A percentile compares a stretch with the other conserved stretches of the same genome.
These are phyloP conservation scores for Fusarium sp. DNA, from an alignment of 2,329 filamentous ascomycete species.

Conservation along the genomic window DNA sequence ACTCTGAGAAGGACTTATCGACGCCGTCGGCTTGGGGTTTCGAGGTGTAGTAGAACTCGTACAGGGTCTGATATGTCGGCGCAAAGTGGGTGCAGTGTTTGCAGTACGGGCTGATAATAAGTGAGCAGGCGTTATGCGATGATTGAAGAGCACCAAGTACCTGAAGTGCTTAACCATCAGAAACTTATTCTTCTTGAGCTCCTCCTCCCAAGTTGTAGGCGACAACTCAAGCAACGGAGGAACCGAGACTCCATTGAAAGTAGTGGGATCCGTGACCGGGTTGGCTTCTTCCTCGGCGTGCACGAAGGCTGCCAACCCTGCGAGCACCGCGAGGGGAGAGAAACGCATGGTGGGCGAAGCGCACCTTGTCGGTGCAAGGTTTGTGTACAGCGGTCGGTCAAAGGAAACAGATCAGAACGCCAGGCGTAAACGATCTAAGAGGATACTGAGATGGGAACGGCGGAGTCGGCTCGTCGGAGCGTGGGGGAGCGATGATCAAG, in stretches of 20 bases:
- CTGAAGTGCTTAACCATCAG: conserved; percentile 75
- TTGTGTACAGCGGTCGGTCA: background rate
- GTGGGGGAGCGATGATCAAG: conserved; percentile 10
- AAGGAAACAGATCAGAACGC: background rate
- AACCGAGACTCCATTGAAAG: conserved; percentile 75
- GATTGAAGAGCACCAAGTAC: conserved; percentile 53
- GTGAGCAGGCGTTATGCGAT: conserved; percentile 29
- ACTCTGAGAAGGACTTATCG: conserved; percentile 76
- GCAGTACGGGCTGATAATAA: conserved; percentile 64
- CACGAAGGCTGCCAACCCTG: conserved; percentile 53
- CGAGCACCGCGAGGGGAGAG: conserved; percentile 58
- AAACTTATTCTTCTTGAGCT: conserved; percentile 65
- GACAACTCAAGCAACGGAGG: conserved; percentile 73
- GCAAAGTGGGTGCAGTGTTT: conserved; percentile 83
- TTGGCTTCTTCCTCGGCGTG: conserved; percentile 49
- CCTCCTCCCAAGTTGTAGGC: conserved; percentile 66
- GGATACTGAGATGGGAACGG: background rate
- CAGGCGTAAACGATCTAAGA: background rate
- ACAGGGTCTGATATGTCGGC: conserved; percentile 89
- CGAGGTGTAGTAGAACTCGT: conserved; percentile 95
- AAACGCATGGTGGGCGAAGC: conserved; percentile 47
- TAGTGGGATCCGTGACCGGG: conserved; percentile 57
- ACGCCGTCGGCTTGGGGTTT: conserved; percentile 72
- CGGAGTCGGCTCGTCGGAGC: conserved; percentile 4
- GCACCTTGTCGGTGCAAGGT: conserved; percentile 13